Evolutionary conservation across 352 stramenopile genomes (phyloP), one percentile per base, ranked within the genome.

Genomic region (Phytophthora crassamura): DNA sequence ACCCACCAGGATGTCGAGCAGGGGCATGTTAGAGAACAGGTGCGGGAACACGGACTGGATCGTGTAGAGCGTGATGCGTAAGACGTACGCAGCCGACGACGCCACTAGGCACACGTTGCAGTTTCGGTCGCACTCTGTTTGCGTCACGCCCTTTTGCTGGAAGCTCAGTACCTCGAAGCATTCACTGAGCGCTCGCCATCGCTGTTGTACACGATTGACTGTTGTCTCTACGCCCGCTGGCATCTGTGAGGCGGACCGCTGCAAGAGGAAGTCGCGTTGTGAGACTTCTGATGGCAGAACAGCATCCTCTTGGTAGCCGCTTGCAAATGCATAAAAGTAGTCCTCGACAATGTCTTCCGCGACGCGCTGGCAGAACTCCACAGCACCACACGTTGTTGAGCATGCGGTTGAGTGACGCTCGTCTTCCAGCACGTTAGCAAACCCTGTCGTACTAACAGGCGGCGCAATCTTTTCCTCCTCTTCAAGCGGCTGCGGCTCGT

Each of bases 1-100:
- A 3, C 42, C 53, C 2, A 69, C 52, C 20, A 64, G 43, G 22
- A 8, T 15, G 8, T 52, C 45, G 6, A 52, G 4, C 30, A 69
- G 10, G 1, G 35, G 9, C 2, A 9, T 10, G 0, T 54, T 40
- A 10, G 28, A 20, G 8, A 48, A 8, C 8, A 69, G 10, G 7
- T 50, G 43, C 18, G 43, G 43, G 11, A 50, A 50, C 10, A 50
- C 43, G 20, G 43, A 50, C 22, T 35, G 16, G 22, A 50, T 35
- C 4, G 43, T 50, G 20, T 16, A 5, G 12, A 36, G 16, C 15
- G 43, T 50, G 43, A 50, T 50, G 22, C 43, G 25, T 20, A 50
- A 22, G 14, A 22, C 10, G 22, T 50, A 50, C 14, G 12, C 15
- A 8, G 43, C 43, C 11, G 43, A 12, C 14, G 25, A 22, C 16